A percentile compares a stretch with the other conserved stretches of the same genome.
Conservation (phyloP, 352 stramenopile genomes). For the Phytophthora cactorum region DNA sequence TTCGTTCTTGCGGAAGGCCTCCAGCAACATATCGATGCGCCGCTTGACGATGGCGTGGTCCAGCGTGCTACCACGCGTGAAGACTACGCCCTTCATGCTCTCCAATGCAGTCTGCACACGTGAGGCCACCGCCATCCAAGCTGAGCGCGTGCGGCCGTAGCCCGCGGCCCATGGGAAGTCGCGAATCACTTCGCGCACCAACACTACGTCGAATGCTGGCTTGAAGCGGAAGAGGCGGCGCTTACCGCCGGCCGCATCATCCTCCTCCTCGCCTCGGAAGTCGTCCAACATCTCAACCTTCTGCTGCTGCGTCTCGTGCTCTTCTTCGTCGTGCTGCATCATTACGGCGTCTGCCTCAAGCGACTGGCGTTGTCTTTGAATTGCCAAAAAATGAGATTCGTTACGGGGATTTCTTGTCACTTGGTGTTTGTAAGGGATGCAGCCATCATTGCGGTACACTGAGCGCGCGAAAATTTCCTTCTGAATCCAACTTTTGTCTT, state of each 20-base stretch:
- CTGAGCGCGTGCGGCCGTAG: constrained; percentile 47
- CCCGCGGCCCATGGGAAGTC: constrained; percentile 50
- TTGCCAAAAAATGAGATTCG: constrained; percentile 12
- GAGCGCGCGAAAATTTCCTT: constrained; percentile 26
- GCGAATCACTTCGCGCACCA: constrained; percentile 48
- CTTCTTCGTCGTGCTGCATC: constrained; percentile 32
- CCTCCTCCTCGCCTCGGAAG: constrained; percentile 26
- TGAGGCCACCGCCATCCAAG: constrained; percentile 43
- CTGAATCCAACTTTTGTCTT: constrained; percentile 3
- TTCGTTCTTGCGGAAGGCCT: constrained; percentile 45
- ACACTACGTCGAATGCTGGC: constrained; percentile 43
- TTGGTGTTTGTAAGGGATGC: constrained; percentile 11
- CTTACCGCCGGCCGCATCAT: constrained; percentile 30
- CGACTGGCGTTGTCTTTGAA: constrained; percentile 30
- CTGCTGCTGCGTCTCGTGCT: constrained; percentile 16
- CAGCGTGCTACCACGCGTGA: constrained; percentile 29
- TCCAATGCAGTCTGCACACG: constrained; percentile 38
- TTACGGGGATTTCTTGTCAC: constrained; percentile 3
- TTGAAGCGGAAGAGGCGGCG: constrained; percentile 50
- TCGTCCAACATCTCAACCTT: constrained; percentile 38
- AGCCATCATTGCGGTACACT: constrained; percentile 2
- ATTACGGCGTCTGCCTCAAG: constrained; percentile 21
- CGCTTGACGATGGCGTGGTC: constrained; percentile 50
- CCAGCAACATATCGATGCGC: constrained; percentile 47
- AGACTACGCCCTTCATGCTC: constrained; percentile 26